Evolutionary conservation across 352 stramenopile species (phyloP).

Genomic region (Pythium diclinum): DNA sequence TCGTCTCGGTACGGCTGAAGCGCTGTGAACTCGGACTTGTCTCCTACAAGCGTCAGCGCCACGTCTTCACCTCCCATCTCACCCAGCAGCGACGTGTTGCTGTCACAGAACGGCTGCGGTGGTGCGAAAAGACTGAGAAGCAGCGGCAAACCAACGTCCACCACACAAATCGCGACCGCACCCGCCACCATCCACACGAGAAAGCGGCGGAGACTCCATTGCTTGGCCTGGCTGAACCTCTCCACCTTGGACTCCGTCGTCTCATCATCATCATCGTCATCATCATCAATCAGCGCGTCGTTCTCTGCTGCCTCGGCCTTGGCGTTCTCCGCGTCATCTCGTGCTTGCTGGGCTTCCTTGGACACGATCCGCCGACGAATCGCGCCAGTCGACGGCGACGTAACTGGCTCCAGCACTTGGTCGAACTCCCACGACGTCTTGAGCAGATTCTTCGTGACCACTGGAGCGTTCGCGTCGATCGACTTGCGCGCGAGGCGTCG

Average conservation of each 20-base stretch:
- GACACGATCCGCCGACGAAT: constrained; percentile 13
- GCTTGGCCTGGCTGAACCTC: constrained; percentile 34
- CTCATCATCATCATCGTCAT: constrained; percentile 50
- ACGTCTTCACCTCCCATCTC: constrained; percentile 26
- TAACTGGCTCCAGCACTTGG: constrained; percentile 16
- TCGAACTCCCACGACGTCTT: constrained; percentile 31
- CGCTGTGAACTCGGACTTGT: constrained; percentile 42
- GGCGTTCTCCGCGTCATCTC: constrained; percentile 22
- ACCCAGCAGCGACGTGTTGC: constrained; percentile 22
- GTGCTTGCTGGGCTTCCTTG: constrained; percentile 22
- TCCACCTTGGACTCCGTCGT: constrained; percentile 42
- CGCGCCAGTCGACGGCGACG: constrained; percentile 11
- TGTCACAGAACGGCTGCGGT: constrained; percentile 52
- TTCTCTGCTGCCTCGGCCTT: constrained; percentile 25
- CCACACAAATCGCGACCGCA: constrained; percentile 34
- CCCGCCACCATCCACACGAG: constrained; percentile 37
- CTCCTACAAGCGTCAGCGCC: constrained; percentile 17
- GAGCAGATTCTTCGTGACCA: constrained; percentile 25
- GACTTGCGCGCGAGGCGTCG: constrained; percentile 33
- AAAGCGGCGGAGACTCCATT: constrained; percentile 38
- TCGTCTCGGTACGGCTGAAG: constrained; percentile 46
- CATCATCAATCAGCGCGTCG: constrained; percentile 17
- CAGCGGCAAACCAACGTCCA: constrained; percentile 44
- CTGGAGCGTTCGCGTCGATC: constrained; percentile 33
- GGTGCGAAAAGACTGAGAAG: constrained; percentile 34